A percentile compares a stretch with the other conserved stretches of the same genome.
Evolutionary conservation across 164 flowering plant genomes (phyloP).

Genomic region (Akebia trifoliata): DNA sequence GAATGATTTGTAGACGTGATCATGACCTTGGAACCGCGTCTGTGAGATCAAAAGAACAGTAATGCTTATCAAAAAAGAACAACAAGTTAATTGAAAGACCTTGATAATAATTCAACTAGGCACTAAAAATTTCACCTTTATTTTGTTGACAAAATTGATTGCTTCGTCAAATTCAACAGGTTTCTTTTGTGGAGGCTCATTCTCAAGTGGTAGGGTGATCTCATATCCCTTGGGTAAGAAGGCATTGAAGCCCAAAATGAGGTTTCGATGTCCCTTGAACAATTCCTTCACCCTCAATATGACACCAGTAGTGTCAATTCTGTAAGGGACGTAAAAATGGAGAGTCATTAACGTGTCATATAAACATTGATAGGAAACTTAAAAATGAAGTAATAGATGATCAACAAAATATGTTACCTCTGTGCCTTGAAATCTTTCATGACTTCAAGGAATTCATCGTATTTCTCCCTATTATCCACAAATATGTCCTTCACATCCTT

Average conservation of each 20-base stretch:
- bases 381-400: background rate
- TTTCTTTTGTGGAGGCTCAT: conserved; percentile 74
- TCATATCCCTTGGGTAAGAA: conserved; percentile 92
- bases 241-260: conserved; percentile 86
- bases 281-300: conserved; percentile 83
- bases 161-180: conserved; percentile 93
- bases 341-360: background rate
- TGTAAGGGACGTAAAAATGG: conserved; percentile 21
- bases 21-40: conserved; percentile 86
- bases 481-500: conserved; percentile 86
- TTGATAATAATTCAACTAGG: background rate
- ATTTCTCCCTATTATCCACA: conserved; percentile 69
- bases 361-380: background rate
- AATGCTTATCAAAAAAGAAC: too few relatives aligned
- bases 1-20: conserved; percentile 84
- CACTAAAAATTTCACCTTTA: conserved; percentile 48
- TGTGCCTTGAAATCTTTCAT: conserved; percentile 93
- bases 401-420: conserved; percentile 31
- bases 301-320: conserved; percentile 84
- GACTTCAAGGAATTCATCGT: conserved; percentile 84
- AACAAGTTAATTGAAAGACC: conserved; percentile 2
- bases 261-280: conserved; percentile 73
- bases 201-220: conserved; percentile 65
- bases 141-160: conserved; percentile 87
- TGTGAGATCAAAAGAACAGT: conserved; percentile 29